phyloP scores from a whole-genome alignment of 179 eudicot genomes.

The Carnegiea gigantea region DNA sequence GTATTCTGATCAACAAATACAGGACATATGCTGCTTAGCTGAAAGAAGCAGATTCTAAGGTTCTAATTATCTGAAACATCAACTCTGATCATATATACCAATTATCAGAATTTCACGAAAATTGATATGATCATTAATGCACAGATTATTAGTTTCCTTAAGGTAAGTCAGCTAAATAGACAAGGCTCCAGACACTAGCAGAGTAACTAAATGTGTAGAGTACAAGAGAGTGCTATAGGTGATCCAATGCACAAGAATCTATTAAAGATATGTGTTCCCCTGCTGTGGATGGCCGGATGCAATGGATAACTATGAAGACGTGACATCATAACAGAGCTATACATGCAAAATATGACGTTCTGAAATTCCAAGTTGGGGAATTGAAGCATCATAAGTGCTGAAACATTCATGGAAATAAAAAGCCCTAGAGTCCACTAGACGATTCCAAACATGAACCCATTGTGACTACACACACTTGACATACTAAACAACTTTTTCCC shows the following conservation, averaged over 20 bases:
- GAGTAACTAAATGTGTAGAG: background rate
- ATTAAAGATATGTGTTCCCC: background rate
- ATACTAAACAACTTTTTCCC: background rate
- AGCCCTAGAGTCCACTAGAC: background rate
- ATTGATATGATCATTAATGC: background rate
- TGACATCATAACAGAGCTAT: background rate
- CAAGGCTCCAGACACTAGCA: background rate
- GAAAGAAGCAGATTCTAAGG: background rate
- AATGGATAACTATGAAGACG: too few species aligned
- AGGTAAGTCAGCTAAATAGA: background rate
- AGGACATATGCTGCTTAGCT: background rate
- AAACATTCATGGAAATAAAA: background rate
- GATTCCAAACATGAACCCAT: background rate
- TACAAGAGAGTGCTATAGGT: background rate
- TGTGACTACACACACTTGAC: background rate
- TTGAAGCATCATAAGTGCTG: background rate
- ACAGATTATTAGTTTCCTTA: background rate
- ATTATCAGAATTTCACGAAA: background rate
- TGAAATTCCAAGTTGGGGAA: background rate
- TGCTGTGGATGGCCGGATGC: too few species aligned
- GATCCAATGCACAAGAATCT: background rate
- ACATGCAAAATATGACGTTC: background rate
- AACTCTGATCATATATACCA: background rate
- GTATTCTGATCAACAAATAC: background rate
- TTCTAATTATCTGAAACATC: background rate